phyloP scores from a whole-genome alignment of 176 grass and related monocot species.

The Leersia perrieri region DNA sequence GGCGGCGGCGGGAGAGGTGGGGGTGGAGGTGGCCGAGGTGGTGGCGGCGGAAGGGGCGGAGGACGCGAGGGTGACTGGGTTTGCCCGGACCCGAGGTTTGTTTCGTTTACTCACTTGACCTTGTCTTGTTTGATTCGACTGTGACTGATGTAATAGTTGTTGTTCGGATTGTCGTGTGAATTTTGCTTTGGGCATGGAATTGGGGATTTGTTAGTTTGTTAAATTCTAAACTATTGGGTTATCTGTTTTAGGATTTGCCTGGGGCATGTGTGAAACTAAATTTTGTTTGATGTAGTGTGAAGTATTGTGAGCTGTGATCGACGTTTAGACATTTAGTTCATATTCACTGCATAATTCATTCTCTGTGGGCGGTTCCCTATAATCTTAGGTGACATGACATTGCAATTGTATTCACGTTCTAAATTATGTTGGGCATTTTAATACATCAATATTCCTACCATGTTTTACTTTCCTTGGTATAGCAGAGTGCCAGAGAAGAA shows the following conservation, averaged over 20 bases:
- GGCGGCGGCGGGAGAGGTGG: slow-evolving; percentile 44
- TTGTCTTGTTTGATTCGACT: not conserved
- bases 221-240: not conserved
- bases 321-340: not conserved
- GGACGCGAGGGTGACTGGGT: slow-evolving; percentile 83
- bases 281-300: not conserved
- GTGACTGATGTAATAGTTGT: not conserved
- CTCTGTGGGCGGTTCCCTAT: not conserved
- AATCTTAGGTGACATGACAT: not conserved
- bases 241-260: not conserved
- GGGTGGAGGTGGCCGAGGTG: slow-evolving; percentile 5
- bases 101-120: not conserved
- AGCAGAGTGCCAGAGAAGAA: not conserved
- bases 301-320: not conserved
- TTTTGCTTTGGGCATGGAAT: not conserved
- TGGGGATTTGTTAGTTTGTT: not conserved
- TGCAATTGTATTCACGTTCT: not conserved
- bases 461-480: not conserved
- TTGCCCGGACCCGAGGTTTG: slow-evolving; percentile 67
- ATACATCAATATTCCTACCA: not conserved
- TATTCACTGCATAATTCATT: not conserved
- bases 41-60: slow-evolving; percentile 36
- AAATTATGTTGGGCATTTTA: not conserved
- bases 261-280: not conserved
- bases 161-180: not conserved